These are phyloP conservation scores for Pouteria glomerata DNA, from an alignment of 148 eudicot genomes.

Conservation along the genomic window DNA sequence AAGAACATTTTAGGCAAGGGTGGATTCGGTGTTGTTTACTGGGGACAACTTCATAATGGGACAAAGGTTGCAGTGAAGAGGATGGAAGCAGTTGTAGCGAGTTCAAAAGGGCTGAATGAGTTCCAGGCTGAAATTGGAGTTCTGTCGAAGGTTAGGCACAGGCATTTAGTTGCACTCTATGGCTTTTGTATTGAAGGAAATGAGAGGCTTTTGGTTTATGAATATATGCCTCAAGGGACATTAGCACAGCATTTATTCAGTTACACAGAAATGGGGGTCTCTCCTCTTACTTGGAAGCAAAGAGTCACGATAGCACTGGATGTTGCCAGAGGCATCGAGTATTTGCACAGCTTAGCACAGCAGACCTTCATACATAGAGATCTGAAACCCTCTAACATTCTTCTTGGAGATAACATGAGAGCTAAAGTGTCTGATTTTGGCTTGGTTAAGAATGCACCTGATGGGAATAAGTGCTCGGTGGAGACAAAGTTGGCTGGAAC, in stretches of 20 bases:
- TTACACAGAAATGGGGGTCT: conserved; percentile 14
- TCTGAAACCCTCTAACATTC: conserved; percentile 61
- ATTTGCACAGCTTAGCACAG: conserved; percentile 67
- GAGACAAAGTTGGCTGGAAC: conserved; percentile 73
- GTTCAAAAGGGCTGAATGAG: conserved; percentile 41
- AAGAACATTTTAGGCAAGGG: conserved; percentile 50
- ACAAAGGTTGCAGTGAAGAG: conserved; percentile 63
- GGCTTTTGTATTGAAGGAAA: conserved; percentile 44
- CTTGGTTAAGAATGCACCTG: conserved; percentile 57
- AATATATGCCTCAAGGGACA: conserved; percentile 71
- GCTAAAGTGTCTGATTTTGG: conserved; percentile 77
- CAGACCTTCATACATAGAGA: conserved; percentile 67
- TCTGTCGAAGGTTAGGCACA: conserved; percentile 56
- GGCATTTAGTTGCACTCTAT: conserved; percentile 56
- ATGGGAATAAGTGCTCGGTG: conserved; percentile 49
- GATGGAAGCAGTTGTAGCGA: conserved; percentile 36
- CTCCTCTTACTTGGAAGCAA: conserved; percentile 57
- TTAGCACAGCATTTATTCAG: conserved; percentile 47
- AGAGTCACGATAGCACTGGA: conserved; percentile 58
- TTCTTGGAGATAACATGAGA: conserved; percentile 61
- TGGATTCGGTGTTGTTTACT: conserved; percentile 70
- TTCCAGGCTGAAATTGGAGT: conserved; percentile 66
- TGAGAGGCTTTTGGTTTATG: conserved; percentile 61
- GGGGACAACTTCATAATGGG: conserved; percentile 52
- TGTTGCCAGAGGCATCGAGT: conserved; percentile 72